Base-by-base conservation (phyloP, 257 asterid species). In the Fraxinus pennsylvanica region DNA sequence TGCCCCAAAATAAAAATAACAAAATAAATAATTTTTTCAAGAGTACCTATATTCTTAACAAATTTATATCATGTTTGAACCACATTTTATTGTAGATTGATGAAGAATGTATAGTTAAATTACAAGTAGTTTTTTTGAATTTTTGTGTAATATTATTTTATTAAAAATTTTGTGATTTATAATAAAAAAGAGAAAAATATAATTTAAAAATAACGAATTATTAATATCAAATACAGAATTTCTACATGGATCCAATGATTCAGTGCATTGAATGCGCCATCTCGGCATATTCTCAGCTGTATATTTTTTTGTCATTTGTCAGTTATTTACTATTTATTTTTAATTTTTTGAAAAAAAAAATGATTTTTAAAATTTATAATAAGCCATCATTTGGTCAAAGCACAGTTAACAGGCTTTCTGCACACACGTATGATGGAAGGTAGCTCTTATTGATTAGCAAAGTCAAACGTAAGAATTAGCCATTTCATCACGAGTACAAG, bases 361-460 rank as follows among this genome's bases (percentile, higher is more conserved):
- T 9, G 8, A 2, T 61, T 21, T 7, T 61, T 25, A 9, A 21
- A 61, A 61, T 5, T 21, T 19, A 30, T 21, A 77, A 68, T 45
- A 74, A 52, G 71, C 78, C 79, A 81, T 84, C 81, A 81, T 76
- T 80, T 74, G 79, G 84, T 82, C 86, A 82, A 85, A 79, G 45
- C 66, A 68, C 78, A 71, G 32, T 78, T 72, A 50, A 74, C 74
- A 72, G 19, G 33, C 32, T 0, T 3, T 21, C 33, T 68, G 80
- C 81, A 71, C 77, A 76, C 59, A 57, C 6, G 73, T 76, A 78
- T 78, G 67, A 72, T 30, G 73, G 9, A 61, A 72, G 32, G 45
- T 50, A 59, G 67, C 65, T 27, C 25, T 57, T 57, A 8, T 21
- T 61, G 33, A 63, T 63, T 22, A 22, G 69, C 33, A 22, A 63